These are phyloP conservation scores for Penicillium sp. DNA, from an alignment of 2,329 filamentous ascomycete genomes.

Conservation along the genomic window DNA sequence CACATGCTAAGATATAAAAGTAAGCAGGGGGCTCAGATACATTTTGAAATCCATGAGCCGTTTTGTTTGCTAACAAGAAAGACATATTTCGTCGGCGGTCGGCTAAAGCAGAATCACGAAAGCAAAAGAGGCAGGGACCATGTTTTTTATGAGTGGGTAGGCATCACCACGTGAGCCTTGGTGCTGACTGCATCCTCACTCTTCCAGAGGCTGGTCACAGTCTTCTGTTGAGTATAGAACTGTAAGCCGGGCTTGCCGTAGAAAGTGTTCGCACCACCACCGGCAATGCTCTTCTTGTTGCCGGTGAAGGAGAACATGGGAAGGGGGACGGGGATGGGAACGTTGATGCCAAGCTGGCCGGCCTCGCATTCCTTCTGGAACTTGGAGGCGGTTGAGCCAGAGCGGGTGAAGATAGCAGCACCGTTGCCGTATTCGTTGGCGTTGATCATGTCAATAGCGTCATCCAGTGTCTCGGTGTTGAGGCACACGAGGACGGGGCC, in stretches of 20 bases:
- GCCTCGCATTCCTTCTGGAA: slow-evolving; percentile 68
- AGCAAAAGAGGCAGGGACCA: background rate
- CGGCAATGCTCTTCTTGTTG: slow-evolving; percentile 87
- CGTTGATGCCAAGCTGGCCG: slow-evolving; percentile 66
- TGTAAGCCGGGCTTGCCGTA: slow-evolving; percentile 90
- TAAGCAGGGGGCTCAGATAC: background rate
- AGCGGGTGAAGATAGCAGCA: slow-evolving; percentile 64
- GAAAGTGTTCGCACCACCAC: slow-evolving; percentile 88
- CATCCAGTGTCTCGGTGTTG: slow-evolving; percentile 59
- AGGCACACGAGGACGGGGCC: slow-evolving; percentile 65
- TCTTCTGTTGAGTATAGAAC: slow-evolving; percentile 98
- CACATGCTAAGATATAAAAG: background rate
- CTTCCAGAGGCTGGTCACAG: slow-evolving; percentile 89
- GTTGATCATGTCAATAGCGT: slow-evolving; percentile 64
- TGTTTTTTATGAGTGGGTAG: slow-evolving; percentile 55
- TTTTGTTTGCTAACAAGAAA: background rate
- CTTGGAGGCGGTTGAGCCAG: slow-evolving; percentile 58
- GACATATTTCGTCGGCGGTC: background rate
- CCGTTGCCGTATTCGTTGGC: slow-evolving; percentile 67
- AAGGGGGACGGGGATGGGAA: slow-evolving; percentile 62
- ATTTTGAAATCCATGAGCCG: slow-evolving; percentile 5
- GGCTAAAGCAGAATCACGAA: slow-evolving; percentile 4
- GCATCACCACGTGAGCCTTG: slow-evolving; percentile 88
- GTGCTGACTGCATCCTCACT: slow-evolving; percentile 78
- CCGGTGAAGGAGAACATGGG: slow-evolving; percentile 66